These are phyloP conservation scores for Mallotus repandus DNA, from an alignment of 441 rosid species.

Conservation along the genomic window DNA sequence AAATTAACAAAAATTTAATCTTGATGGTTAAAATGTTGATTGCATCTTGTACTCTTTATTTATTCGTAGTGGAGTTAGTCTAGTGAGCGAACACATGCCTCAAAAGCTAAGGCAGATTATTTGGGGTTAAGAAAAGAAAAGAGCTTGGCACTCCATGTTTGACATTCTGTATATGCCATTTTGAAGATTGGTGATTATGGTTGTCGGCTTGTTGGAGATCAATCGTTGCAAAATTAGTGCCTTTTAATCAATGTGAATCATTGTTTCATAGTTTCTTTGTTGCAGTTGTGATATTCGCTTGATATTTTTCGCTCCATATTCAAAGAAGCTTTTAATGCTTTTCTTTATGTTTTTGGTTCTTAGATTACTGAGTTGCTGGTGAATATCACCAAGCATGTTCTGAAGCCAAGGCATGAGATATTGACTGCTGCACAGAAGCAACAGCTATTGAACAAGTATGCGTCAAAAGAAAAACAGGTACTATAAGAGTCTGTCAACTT, in stretches of 20 bases:
- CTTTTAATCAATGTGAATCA: not conserved
- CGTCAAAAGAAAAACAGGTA: constrained; percentile 49
- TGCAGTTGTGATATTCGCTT: no score
- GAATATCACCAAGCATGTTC: constrained; percentile 52
- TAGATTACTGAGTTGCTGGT: constrained; percentile 55
- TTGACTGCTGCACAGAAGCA: constrained; percentile 42
- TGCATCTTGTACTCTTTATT: no score
- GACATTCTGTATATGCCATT: no score
- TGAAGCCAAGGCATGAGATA: constrained; percentile 44
- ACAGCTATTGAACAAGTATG: constrained; percentile 35
- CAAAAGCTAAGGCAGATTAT: no score
- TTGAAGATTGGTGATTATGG: no score
- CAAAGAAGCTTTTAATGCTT: not conserved
- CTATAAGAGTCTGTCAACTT: not conserved
- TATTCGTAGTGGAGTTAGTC: no score
- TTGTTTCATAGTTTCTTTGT: not conserved
- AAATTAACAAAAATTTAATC: no score
- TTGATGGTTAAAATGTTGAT: no score
- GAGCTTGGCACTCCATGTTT: no score
- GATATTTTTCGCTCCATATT: not conserved
- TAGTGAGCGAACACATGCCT: no score
- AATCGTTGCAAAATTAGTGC: not conserved
- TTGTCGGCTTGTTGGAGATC: no score
- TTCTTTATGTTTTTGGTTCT: constrained; percentile 15
- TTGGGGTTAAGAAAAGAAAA: no score